These are phyloP conservation scores for Thermochaetoides thermophila DNA, from an alignment of 495 filamentous ascomycete species.

Conservation along the genomic window DNA sequence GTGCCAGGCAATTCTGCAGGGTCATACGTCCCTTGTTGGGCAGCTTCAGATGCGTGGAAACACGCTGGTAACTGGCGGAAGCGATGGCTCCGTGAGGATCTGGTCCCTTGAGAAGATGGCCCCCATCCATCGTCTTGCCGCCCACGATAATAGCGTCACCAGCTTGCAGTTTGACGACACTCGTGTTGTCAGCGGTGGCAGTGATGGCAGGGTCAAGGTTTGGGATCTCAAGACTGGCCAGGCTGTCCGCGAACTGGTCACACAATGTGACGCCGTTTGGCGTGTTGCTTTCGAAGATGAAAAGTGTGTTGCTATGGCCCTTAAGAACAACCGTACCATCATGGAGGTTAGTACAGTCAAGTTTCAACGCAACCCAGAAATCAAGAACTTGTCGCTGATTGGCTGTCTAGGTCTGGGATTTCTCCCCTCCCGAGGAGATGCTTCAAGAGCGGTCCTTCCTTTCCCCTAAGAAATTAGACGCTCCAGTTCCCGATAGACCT, in stretches of 20 bases:
- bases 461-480: slow-evolving; percentile 22
- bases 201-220: slow-evolving; percentile 90
- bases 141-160: slow-evolving; percentile 97
- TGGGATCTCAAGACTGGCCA: slow-evolving; percentile 89
- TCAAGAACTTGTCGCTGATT: slow-evolving; percentile 5
- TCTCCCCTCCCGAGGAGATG: slow-evolving; percentile 70
- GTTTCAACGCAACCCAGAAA: slow-evolving; percentile 2
- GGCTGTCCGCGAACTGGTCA: slow-evolving; percentile 78
- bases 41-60: slow-evolving; percentile 90
- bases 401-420: slow-evolving; percentile 62
- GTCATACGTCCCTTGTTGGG: slow-evolving; percentile 93
- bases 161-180: slow-evolving; percentile 93
- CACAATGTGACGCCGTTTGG: slow-evolving; percentile 90
- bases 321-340: slow-evolving; percentile 64
- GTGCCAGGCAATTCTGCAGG: slow-evolving; percentile 85
- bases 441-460: slow-evolving; percentile 28
- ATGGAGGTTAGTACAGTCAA: slow-evolving; percentile 85
- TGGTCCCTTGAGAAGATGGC: slow-evolving; percentile 84
- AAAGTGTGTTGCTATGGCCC: slow-evolving; percentile 91
- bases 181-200: slow-evolving; percentile 86
- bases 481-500: slow-evolving; percentile 23
- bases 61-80: slow-evolving; percentile 90
- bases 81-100: slow-evolving; percentile 86
- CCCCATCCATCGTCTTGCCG: slow-evolving; percentile 83
- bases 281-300: slow-evolving; percentile 96